phyloP scores from a whole-genome alignment of 768 basidiomycete species.

The Mycena sanguinolenta region DNA sequence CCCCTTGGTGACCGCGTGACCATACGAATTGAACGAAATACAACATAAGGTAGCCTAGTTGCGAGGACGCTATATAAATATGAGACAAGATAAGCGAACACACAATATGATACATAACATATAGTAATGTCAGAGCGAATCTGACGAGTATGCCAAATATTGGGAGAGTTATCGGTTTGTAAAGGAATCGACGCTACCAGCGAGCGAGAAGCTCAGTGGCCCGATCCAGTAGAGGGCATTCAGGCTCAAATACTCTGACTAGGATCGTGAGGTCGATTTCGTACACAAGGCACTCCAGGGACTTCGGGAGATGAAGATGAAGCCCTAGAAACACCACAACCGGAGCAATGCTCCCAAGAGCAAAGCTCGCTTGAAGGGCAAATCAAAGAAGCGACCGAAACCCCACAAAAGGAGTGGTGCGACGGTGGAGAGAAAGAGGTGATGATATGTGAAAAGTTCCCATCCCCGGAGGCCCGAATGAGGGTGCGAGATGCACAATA shows the following conservation, averaged over 20 bases:
- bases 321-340: background rate
- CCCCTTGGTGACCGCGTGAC: too few relatives aligned
- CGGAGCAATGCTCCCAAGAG: background rate
- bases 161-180: constrained; percentile 15
- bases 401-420: constrained; percentile 12
- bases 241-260: too few relatives aligned
- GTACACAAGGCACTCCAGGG: background rate
- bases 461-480: background rate
- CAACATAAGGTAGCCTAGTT: too few relatives aligned
- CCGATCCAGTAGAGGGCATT: constrained; percentile 10
- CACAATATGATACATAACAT: too few relatives aligned
- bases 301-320: constrained; percentile 8
- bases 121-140: too few relatives aligned
- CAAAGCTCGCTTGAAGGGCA: too few relatives aligned
- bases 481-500: background rate
- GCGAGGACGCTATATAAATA: too few relatives aligned
- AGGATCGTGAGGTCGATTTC: constrained; percentile 4
- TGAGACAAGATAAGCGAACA: too few relatives aligned
- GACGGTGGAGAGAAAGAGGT: constrained; percentile 1
- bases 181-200: background rate
- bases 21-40: too few relatives aligned
- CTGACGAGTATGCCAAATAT: background rate
- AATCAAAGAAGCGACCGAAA: too few relatives aligned
- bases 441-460: constrained; percentile 5
- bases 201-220: constrained; percentile 4